phyloP scores from a whole-genome alignment of 225 moss, liverwort and hornwort genomes.

The Neckera pumila region DNA sequence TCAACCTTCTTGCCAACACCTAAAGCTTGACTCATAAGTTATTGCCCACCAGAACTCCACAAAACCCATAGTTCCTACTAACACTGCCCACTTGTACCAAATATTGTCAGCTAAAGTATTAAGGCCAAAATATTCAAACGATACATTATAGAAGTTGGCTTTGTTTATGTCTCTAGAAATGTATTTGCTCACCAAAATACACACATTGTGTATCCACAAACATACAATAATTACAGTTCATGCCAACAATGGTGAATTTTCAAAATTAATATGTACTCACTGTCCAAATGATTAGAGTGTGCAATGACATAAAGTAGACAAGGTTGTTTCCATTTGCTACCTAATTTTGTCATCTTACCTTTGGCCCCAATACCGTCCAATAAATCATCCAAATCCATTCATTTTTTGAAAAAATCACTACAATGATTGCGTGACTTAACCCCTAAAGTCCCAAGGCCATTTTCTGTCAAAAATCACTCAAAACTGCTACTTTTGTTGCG shows the following conservation, averaged over 20 bases:
- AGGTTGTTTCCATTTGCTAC: too few relatives aligned
- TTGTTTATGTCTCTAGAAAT: not conserved
- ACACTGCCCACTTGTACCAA: not conserved
- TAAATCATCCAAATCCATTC: too few relatives aligned
- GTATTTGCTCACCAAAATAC: too few relatives aligned
- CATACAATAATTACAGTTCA: not conserved
- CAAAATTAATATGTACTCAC: not conserved
- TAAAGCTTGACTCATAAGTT: not conserved
- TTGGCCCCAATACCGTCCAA: too few relatives aligned
- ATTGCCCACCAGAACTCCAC: not conserved
- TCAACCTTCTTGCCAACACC: not conserved
- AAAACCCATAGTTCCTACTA: not conserved
- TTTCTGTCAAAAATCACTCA: too few relatives aligned
- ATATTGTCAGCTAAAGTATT: not conserved
- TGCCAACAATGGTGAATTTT: not conserved
- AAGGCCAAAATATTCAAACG: accelerated
- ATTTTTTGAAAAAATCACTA: too few relatives aligned
- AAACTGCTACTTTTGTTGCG: too few relatives aligned
- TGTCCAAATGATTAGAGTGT: not conserved
- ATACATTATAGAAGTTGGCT: not conserved
- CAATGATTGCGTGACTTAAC: too few relatives aligned
- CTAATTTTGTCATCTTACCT: too few relatives aligned
- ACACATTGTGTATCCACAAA: not conserved
- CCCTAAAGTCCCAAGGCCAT: too few relatives aligned
- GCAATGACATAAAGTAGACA: too few relatives aligned